These are phyloP conservation scores for Mycena venus DNA, from an alignment of 768 basidiomycete genomes.

Conservation along the genomic window DNA sequence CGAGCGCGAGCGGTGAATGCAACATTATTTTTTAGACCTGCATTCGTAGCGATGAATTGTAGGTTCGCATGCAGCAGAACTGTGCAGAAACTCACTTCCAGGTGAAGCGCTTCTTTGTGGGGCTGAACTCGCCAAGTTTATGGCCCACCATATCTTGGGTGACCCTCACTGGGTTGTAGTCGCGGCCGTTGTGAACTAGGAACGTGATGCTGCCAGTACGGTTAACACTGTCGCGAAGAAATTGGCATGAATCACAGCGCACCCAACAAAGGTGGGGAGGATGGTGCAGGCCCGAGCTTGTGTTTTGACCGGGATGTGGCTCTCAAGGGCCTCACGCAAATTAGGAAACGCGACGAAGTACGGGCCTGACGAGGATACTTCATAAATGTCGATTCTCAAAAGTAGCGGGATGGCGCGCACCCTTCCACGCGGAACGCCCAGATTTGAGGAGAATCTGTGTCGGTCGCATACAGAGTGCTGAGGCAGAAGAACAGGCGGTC, in stretches of 20 bases:
- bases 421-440: constrained; percentile 90
- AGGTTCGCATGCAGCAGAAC: no score
- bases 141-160: constrained; percentile 99
- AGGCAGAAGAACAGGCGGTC: not conserved
- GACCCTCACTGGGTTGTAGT: constrained; percentile 87
- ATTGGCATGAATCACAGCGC: constrained; percentile 40
- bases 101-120: constrained; percentile 88
- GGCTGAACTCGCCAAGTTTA: constrained; percentile 95
- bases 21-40: constrained; percentile 24
- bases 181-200: constrained; percentile 94
- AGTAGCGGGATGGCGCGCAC: constrained; percentile 47
- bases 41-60: not conserved
- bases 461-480: constrained; percentile 65
- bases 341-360: constrained; percentile 96
- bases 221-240: not conserved
- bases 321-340: constrained; percentile 81
- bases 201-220: constrained; percentile 76
- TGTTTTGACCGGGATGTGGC: constrained; percentile 90
- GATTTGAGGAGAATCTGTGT: constrained; percentile 69
- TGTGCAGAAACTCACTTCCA: constrained; percentile 81
- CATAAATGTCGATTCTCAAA: not conserved
- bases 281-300: constrained; percentile 92
- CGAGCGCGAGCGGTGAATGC: not conserved
- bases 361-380: constrained; percentile 74
- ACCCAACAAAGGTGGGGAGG: constrained; percentile 97